Evolutionary conservation across 331 rosid genomes (phyloP), one percentile per base, ranked within the genome.

Genomic region (Quercus lobata): DNA sequence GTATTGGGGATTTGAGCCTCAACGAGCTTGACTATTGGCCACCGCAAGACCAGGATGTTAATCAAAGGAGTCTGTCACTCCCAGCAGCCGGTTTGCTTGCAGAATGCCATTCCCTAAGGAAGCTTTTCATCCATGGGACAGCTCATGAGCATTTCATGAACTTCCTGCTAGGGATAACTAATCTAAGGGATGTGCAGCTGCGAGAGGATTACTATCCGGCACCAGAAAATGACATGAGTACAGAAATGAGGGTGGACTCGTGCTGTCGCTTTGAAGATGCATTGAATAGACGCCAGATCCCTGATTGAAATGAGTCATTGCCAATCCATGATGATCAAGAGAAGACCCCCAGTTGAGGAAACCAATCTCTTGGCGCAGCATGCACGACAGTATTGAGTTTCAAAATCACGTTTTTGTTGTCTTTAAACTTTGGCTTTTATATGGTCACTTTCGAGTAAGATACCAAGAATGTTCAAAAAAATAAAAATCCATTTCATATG

Each of bases 1-100:
- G 96, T 3, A 84, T 95, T 21, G 85, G 87, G 56, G 68, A 85
- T 54, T 60, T 95, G 82, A 84, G 84, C 54, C 90, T 95, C 3
- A 49, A 77, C n/a, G 97, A 90, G 68, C 97, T 93, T 37, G 90
- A 91, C 83, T 95, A 95, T 79, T 95, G 98, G 98, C 97, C 99
- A 11, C 98, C 97, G 12, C 97, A 92, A 70, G 99, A 93, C 78
- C 83, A 81, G 80, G 97, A 89, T 52, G 89, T 95, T 55, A 93
- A 93, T 86, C 97, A 90, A 81, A 85, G 97, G 85, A 89, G 98
- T 66, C 65, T 95, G 5, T 90, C 91, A 15, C 96, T 85, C 25
- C 92, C 99, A 12, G 97, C 93, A 4, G 96, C 93, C 1, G 99
- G 99, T 53, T 75, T 95, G 77, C 78, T 95, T 3, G 87, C 83